phyloP scores from a whole-genome alignment of 2,329 filamentous ascomycete species.

The Hypoxylon sp. region DNA sequence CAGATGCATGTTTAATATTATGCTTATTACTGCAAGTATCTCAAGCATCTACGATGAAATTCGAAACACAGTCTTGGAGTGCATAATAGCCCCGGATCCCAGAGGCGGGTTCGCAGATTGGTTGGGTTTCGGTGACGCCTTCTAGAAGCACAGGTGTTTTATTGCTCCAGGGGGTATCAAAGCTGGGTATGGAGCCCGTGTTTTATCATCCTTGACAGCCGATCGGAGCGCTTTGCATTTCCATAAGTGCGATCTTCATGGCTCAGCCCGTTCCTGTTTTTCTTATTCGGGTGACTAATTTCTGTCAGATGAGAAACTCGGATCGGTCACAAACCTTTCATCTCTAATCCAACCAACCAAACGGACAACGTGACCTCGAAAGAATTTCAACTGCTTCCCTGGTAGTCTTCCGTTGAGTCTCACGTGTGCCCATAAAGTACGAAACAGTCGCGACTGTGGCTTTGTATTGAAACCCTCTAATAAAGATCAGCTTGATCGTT shows the following conservation, averaged over 20 bases:
- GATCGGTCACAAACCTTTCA: background rate
- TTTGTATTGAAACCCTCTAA: slow-evolving; percentile 10
- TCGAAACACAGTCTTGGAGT: slow-evolving; percentile 30
- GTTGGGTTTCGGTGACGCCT: slow-evolving; percentile 35
- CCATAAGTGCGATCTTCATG: slow-evolving; percentile 20
- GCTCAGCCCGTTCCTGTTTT: slow-evolving; percentile 25
- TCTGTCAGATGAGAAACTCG: slow-evolving; percentile 1
- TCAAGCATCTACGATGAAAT: slow-evolving; percentile 26
- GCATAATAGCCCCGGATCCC: slow-evolving; percentile 35
- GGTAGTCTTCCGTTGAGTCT: slow-evolving; percentile 4
- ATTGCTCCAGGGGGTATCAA: slow-evolving; percentile 27
- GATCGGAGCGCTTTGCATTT: slow-evolving; percentile 33
- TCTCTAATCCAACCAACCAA: background rate
- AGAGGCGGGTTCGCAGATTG: slow-evolving; percentile 26
- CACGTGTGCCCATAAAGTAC: slow-evolving; percentile 1
- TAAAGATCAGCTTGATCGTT: slow-evolving; percentile 6
- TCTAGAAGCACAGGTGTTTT: slow-evolving; percentile 40
- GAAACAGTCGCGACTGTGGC: slow-evolving; percentile 16
- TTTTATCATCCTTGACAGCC: slow-evolving; percentile 43
- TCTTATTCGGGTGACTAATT: slow-evolving; percentile 18
- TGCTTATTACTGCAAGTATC: slow-evolving; percentile 30
- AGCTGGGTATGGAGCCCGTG: slow-evolving; percentile 33
- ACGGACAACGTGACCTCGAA: background rate
- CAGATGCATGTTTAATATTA: slow-evolving; percentile 37
- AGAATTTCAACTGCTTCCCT: slow-evolving; percentile 2